Base-by-base conservation (phyloP, 305 asterid genomes). In the Plantago rigida region DNA sequence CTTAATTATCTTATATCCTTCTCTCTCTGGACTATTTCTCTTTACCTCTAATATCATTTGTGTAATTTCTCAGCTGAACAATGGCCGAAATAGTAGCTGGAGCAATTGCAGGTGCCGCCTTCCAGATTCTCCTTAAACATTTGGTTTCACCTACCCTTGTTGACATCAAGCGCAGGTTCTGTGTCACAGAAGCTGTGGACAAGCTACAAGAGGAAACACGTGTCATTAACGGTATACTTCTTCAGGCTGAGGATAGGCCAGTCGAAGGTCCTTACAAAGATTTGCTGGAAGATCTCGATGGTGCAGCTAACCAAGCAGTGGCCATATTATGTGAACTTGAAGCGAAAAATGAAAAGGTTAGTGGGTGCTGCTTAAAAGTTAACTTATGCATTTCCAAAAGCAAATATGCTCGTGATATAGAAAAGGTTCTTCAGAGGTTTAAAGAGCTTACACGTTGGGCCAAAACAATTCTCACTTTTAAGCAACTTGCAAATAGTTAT, bases 211-310 rank as follows among this genome's bases (percentile, higher is more conserved):
- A 14, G 2, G 47, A 51, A 1, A 0, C 58, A 31, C 10, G 2
- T 57, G 51, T 44, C 48, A 67, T 67, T 54, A 63, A 45, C 13
- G 50, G 48, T n/a, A 34, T 58, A 47, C 31, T 73, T 36, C 0
- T 4, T 11, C 56, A 58, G 47, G 77, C 73, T 0, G 58, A 73
- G 67, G 14, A 5, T 11, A 48, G 52, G 53, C 46, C 34, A 29
- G 10, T 15, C 45, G 7, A 36, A n/a, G 8, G 0, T 1, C 41
- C 64, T 0, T 55, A 51, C 36, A 60, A 51, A 13, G 53, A 34
- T 3, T 72, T 70, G 73, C 60, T 72, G 12, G 5, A 51, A 36
- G 58, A 28, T 31, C 61, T 74, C 2, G 65, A 75, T 29, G 67
- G 4, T 41, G 65, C 63, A 17, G 71, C 71, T 3, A 62, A n/a